Evolutionary conservation across 371 early-diverging fungal species (phyloP), one percentile per base, ranked within the genome.

Genomic region (Rhizomucor miehei): DNA sequence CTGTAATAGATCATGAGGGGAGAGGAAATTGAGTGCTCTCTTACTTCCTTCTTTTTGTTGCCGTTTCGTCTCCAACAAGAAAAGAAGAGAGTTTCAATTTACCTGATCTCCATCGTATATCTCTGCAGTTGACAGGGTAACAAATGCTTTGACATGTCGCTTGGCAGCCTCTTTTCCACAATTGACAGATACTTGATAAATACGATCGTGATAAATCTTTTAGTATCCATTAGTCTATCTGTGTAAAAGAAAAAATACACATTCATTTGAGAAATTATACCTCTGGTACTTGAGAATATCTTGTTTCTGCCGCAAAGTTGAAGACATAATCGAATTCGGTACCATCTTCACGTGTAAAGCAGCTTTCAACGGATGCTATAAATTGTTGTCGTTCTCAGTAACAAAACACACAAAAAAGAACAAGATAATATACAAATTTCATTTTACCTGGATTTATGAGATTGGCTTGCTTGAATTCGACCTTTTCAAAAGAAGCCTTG

Each of bases 231-330:
- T n/a, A n/a, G n/a, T n/a, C n/a, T n/a, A n/a, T n/a, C n/a, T n/a
- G n/a, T n/a, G n/a, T n/a, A n/a, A n/a, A n/a, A n/a, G n/a, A n/a
- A n/a, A n/a, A n/a, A n/a, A n/a, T n/a, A n/a, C n/a, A n/a, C n/a
- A n/a, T n/a, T n/a, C n/a, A n/a, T n/a, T n/a, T n/a, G n/a, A n/a
- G n/a, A n/a, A n/a, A n/a, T n/a, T n/a, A n/a, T n/a, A 89, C 92
- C 63, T 86, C 88, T 20, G 89, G 81, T 0, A 86, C 74, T 66
- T 91, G 94, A 0, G 91, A 89, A 67, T 91, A 94, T 64, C 93
- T 94, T 35, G 90, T 91, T 70, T 96, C 97, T 14, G 88, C 88
- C 8, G 94, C 95, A 62, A 91, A 80, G 69, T 96, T 93, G 72
- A 94, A 86, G 1, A 95, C 95, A 57, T 83, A 89, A 67, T 95